Percentiles rank a stretch among this genome's conserved stretches.
phyloP scores from a whole-genome alignment of 257 asterid genomes.

The Forsythia suspensa region DNA sequence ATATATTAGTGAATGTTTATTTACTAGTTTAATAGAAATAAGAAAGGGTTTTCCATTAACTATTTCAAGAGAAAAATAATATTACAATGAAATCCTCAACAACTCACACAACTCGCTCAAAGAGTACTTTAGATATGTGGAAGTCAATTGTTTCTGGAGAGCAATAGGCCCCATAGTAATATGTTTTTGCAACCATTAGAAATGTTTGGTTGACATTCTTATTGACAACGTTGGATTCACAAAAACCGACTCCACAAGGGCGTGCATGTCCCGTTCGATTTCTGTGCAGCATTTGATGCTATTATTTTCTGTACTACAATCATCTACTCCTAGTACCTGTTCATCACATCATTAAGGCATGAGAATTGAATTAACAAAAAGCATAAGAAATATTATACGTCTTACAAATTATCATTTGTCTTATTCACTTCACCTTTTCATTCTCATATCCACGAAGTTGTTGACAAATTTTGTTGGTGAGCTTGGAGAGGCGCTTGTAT shows the following conservation, averaged over 20 bases:
- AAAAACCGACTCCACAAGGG: constrained; percentile 27
- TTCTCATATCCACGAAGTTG: constrained; percentile 19
- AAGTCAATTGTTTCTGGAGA: constrained; percentile 23
- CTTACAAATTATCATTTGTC: background rate
- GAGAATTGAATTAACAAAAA: background rate
- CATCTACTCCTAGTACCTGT: background rate
- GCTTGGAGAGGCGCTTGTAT: constrained; percentile 37
- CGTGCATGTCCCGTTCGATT: constrained; percentile 31
- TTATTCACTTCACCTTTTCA: constrained; percentile 16
- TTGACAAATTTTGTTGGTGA: constrained; percentile 36
- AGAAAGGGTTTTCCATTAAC: too few species aligned
- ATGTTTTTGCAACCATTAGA: constrained; percentile 36
- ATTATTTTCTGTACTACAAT: background rate
- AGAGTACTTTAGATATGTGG: constrained; percentile 38
- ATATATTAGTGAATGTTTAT: too few species aligned
- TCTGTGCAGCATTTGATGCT: constrained; percentile 17
- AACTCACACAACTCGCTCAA: constrained; percentile 30
- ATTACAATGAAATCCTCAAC: too few species aligned
- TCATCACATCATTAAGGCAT: background rate
- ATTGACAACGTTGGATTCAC: constrained; percentile 20
- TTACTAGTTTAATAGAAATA: too few species aligned
- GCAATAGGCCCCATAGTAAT: constrained; percentile 31
- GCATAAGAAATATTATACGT: background rate
- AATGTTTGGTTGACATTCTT: constrained; percentile 40
- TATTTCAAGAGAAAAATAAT: background rate